Evolutionary conservation across 768 basidiomycete genomes (phyloP).

Genomic region (Auricularia sp.): DNA sequence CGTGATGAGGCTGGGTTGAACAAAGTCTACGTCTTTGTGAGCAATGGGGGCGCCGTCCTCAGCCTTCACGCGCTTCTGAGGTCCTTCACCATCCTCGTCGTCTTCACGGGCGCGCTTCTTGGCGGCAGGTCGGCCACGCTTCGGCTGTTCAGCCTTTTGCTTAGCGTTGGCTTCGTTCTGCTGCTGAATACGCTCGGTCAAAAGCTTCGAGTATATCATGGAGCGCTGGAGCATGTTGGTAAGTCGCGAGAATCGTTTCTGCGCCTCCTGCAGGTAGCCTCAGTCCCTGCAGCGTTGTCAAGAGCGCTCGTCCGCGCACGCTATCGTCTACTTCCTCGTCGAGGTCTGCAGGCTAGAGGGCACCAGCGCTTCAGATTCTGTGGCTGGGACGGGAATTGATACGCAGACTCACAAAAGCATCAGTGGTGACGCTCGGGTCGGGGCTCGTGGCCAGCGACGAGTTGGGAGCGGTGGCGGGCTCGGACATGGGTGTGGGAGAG

Average conservation of each 20-base stretch:
- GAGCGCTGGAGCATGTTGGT: slow-evolving; percentile 1
- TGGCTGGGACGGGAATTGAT: background rate
- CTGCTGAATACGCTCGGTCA: background rate
- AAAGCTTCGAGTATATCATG: background rate
- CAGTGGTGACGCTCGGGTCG: background rate
- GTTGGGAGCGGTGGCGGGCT: background rate
- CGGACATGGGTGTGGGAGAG: background rate
- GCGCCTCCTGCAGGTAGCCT: background rate
- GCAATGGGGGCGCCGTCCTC: background rate
- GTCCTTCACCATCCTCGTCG: slow-evolving; percentile 1
- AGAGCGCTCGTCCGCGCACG: background rate
- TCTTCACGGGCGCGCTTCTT: slow-evolving; percentile 1
- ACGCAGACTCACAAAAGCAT: background rate
- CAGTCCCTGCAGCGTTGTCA: background rate
- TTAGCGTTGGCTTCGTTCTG: slow-evolving; percentile 4
- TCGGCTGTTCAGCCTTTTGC: slow-evolving; percentile 9
- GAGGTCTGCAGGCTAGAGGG: background rate
- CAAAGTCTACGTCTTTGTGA: slow-evolving; percentile 26
- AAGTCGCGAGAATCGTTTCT: background rate
- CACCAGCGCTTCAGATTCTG: background rate
- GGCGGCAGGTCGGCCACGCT: background rate
- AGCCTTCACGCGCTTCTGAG: background rate
- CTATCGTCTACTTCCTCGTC: background rate
- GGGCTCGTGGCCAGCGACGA: background rate
- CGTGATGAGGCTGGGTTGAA: slow-evolving; percentile 72